Evolutionary conservation across 495 filamentous ascomycete species (phyloP), one percentile per base, ranked within the genome.

Genomic region (Penicillium paxilli): DNA sequence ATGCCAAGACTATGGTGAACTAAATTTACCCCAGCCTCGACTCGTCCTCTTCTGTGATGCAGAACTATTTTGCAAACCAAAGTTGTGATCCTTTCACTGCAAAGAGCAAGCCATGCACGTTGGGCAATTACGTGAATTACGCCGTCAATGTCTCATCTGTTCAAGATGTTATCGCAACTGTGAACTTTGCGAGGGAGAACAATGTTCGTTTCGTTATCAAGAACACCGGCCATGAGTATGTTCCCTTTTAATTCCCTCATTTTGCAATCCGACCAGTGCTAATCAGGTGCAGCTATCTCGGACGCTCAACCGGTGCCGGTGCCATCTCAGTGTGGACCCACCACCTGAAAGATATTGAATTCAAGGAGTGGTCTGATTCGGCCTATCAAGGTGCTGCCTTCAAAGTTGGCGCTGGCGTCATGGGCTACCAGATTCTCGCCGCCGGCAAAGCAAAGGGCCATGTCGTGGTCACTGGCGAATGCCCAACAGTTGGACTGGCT

Each of bases 141-240:
- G 57, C 75, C 0, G 68, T 79, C 45, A 73, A 78, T 48, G 76
- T 76, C 24, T 66, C 70, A 0, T 69, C 67, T 2, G 60, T 51
- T 45, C 55, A 54, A 4, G 67, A 80, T 37, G 64, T 77, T 16
- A 37, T 64, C 21, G 60, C 60, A 5, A 67, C 68, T 10, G 59
- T 86, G 32, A 70, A 78, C 33, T 87, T 81, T 52, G 84, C 85
- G 8, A 64, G 71, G 20, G 41, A 77, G 19, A 72, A 83, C 59
- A 87, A 84, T 65, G 71, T 89, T 37, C 79, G 84, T 22, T 66
- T 89, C 20, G 75, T 88, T 25, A 78, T 89, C 40, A 82, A 80
- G 24, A 88, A 88, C 62, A 88, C 85, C 3, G 86, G 86, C 6
- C 70, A 76, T 69, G 74, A 82, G 69, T 72, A 51, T 62, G 69